These are phyloP conservation scores for Penicillium turbatum DNA, from an alignment of 495 filamentous ascomycete species.

Conservation along the genomic window DNA sequence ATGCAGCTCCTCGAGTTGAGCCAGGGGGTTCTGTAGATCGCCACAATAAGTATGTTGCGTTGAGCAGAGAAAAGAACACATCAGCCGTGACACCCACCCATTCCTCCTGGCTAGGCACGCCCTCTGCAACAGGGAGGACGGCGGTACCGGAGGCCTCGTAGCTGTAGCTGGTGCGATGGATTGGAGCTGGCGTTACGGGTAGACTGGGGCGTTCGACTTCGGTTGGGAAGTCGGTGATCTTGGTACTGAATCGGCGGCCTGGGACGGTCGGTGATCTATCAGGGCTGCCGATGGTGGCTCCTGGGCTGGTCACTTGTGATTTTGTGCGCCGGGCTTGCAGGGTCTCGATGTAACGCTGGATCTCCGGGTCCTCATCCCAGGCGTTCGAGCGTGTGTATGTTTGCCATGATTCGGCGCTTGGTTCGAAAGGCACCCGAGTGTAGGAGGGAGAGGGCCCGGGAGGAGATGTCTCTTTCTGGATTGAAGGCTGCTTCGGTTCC, in stretches of 20 bases:
- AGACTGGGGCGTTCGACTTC: constrained; percentile 79
- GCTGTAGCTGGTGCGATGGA: constrained; percentile 52
- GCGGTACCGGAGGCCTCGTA: constrained; percentile 28
- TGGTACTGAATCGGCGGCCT: constrained; percentile 50
- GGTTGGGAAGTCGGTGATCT: constrained; percentile 80
- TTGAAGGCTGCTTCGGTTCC: background rate
- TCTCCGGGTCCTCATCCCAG: constrained; percentile 83
- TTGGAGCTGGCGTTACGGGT: constrained; percentile 84
- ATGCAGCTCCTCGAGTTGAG: constrained; percentile 64
- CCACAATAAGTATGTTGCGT: constrained; percentile 58
- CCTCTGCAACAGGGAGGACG: constrained; percentile 66
- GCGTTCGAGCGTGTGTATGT: constrained; percentile 68
- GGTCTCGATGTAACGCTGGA: constrained; percentile 71
- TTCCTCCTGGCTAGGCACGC: constrained; percentile 77
- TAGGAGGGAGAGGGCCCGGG: constrained; percentile 6
- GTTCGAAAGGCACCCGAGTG: constrained; percentile 28
- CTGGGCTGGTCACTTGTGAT: constrained; percentile 38
- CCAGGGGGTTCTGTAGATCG: constrained; percentile 65
- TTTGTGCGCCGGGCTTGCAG: constrained; percentile 61
- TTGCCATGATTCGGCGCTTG: constrained; percentile 55
- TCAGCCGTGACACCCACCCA: constrained; percentile 77
- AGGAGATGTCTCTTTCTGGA: constrained; percentile 10
- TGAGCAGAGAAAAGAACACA: constrained; percentile 45
- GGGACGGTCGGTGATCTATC: constrained; percentile 1
- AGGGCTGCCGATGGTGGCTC: background rate